These are phyloP conservation scores for Colletotrichum sp. DNA, from an alignment of 2,329 filamentous ascomycete species.

Conservation along the genomic window DNA sequence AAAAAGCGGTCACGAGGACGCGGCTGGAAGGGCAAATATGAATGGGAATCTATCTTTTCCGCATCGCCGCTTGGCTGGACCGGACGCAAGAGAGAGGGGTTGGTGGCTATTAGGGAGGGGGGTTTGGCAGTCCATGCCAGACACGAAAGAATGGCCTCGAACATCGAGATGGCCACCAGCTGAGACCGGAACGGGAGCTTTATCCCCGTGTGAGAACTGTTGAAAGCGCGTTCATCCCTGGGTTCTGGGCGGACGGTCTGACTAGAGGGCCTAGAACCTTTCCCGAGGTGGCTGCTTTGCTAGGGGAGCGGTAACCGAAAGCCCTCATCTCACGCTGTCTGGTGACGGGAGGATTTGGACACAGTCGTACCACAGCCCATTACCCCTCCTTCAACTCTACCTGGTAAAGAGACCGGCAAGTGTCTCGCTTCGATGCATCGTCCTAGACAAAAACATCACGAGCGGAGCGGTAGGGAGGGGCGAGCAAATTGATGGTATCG, in stretches of 20 bases:
- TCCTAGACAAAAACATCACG: neutral
- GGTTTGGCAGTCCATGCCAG: neutral
- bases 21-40: neutral
- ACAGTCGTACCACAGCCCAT: neutral
- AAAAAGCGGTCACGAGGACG: conserved; percentile 7
- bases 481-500: neutral
- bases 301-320: conserved; percentile 5
- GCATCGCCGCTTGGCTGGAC: conserved; percentile 12
- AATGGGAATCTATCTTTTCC: conserved; percentile 16
- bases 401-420: neutral
- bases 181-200: neutral
- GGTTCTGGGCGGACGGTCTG: neutral
- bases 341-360: neutral
- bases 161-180: neutral
- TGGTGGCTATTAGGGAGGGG: neutral
- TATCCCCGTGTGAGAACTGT: neutral
- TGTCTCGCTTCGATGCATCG: neutral
- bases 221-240: neutral
- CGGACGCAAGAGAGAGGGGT: neutral
- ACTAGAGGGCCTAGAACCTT: neutral
- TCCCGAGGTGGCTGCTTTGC: neutral
- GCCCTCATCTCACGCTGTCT: neutral
- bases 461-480: neutral
- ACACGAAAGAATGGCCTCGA: neutral
- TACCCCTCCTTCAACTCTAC: neutral